Conservation (phyloP, 164 flowering plant species). For the Annona cherimola region DNA sequence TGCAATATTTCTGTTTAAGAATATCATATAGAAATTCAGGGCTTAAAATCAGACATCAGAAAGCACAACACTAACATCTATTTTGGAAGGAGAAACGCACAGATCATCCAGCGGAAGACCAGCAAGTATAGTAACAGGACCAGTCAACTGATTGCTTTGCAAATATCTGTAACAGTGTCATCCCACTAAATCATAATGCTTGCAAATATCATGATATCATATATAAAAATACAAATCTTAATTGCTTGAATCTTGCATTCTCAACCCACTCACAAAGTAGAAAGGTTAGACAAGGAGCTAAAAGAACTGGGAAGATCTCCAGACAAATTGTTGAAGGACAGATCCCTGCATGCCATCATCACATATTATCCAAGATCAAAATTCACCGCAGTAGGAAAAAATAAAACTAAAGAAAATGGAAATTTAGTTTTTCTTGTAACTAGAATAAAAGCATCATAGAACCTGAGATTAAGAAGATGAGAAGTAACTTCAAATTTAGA, state of each 20-base stretch:
- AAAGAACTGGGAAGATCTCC: slow-evolving; percentile 82
- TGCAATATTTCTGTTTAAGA: slow-evolving; percentile 71
- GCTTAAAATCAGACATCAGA: slow-evolving; percentile 5
- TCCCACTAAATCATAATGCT: slow-evolving; percentile 13
- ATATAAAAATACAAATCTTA: slow-evolving; percentile 1
- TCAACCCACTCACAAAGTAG: slow-evolving; percentile 62
- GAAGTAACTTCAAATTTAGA: not conserved
- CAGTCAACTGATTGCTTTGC: slow-evolving; percentile 81
- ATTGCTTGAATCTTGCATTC: not conserved
- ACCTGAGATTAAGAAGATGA: not conserved
- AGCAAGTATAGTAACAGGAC: slow-evolving; percentile 54
- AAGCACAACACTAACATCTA: not conserved
- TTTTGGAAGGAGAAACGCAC: slow-evolving; percentile 31
- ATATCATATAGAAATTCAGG: not conserved
- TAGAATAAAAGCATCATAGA: not conserved
- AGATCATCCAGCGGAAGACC: slow-evolving; percentile 54
- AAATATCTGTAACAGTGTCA: slow-evolving; percentile 47
- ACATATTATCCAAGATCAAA: slow-evolving; percentile 2
- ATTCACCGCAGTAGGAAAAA: not conserved
- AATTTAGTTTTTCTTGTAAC: not conserved
- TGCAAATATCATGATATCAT: slow-evolving; percentile 6
- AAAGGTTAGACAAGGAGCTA: slow-evolving; percentile 64
- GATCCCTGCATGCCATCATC: slow-evolving; percentile 50
- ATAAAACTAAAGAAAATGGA: not conserved
- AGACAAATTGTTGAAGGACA: slow-evolving; percentile 77